A percentile compares a stretch with the other conserved stretches of the same genome.
Conservation (phyloP, 1,284 basidiomycete genomes). For the Austroboletus novae-zelandiae region DNA sequence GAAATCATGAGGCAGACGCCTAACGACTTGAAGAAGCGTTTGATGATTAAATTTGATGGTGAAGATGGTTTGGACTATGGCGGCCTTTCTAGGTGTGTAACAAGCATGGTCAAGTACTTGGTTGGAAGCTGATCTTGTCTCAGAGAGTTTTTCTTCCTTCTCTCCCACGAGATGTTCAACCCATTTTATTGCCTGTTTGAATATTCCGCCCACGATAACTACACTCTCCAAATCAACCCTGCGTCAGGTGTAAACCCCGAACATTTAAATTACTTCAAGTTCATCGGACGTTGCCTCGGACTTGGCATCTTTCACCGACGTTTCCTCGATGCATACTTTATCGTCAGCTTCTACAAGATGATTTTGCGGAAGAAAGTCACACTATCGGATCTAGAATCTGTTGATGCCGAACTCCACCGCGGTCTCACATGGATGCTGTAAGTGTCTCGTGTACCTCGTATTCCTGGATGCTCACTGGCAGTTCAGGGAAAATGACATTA, state of each 20-base stretch:
- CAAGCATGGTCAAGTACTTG: background rate
- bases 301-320: constrained; percentile 95
- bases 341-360: constrained; percentile 98
- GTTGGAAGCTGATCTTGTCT: constrained; percentile 13
- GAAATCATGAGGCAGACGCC: constrained; percentile 96
- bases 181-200: constrained; percentile 97
- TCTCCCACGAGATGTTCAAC: constrained; percentile 95
- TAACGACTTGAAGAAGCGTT: constrained; percentile 89
- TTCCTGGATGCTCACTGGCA: constrained; percentile 12
- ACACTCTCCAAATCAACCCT: constrained; percentile 94
- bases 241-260: constrained; percentile 95
- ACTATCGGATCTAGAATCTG: constrained; percentile 81
- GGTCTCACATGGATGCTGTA: constrained; percentile 94
- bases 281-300: constrained; percentile 89
- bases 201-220: constrained; percentile 96
- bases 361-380: constrained; percentile 90
- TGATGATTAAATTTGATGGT: constrained; percentile 98
- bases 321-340: constrained; percentile 96
- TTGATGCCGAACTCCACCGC: constrained; percentile 84
- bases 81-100: constrained; percentile 76
- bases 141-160: constrained; percentile 83
- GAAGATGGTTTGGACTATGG: constrained; percentile 97
- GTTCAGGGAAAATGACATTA: constrained; percentile 81
- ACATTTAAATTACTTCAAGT: constrained; percentile 97
- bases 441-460: constrained; percentile 20